Evolutionary conservation across 2,329 filamentous ascomycete species (phyloP), one percentile per base, ranked within the genome.

Genomic region (Fusarium anthophilum): DNA sequence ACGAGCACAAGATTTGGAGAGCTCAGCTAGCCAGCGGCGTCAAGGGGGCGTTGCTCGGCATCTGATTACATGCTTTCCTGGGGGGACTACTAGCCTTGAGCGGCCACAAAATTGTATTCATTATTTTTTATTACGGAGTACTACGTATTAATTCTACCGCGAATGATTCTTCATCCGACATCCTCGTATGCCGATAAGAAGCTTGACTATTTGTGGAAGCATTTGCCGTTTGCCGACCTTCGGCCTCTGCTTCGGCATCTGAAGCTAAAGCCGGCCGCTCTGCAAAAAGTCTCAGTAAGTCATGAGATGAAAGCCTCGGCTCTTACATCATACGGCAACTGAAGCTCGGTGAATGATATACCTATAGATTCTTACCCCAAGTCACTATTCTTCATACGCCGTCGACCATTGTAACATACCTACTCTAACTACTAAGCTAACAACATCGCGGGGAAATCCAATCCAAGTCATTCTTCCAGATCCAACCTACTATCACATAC

Each of bases 1-100:
- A 87, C 48, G 87, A 88, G 79, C 77, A 83, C 32, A 80, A 79
- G 44, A 63, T 87, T 10, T 87, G 83, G 81, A 80, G 80, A 47
- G 80, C 83, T 22, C 69, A 69, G 43, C 24, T 79, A 10, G 60
- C 55, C 4, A 6, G n/a, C 2, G 35, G 45, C 0, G 73, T 69
- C 1, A 78, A 73, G 45, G 78, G 77, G 22, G 78, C 74, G 9
- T 53, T 80, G 6, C 69, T 79, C 7, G 18, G 51, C 8, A 69
- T 55, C 39, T 68, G 18, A 38, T 13, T n/a, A 38, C 47, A 41
- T n/a, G n/a, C 4, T n/a, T 18, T 11, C n/a, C n/a, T 20, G 13
- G 26, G 13, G 15, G 24, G 6, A n/a, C 10, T 28, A 55, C 35
- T 24, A 28, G 50, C 9, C 24, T 39, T 5, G 7, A 13, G 3